These are phyloP conservation scores for Cucumis cinereus DNA, from an alignment of 306 rosid species.

Conservation along the genomic window DNA sequence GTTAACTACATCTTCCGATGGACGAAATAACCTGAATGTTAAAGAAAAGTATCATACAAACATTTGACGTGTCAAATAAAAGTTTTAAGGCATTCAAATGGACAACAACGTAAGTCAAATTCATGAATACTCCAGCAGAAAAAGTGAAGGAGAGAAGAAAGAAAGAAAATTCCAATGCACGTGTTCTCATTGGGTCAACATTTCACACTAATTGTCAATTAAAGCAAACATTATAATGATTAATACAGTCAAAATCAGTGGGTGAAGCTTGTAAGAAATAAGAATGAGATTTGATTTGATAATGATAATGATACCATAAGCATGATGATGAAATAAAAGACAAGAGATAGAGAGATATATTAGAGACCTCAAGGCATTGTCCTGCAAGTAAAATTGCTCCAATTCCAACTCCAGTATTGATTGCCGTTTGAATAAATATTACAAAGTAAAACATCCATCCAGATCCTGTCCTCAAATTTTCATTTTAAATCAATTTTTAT, in stretches of 20 bases:
- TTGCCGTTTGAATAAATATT: constrained; percentile 77
- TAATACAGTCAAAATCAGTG: not conserved
- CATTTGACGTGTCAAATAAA: no score
- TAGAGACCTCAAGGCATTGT: constrained; percentile 47
- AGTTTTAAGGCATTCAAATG: no score
- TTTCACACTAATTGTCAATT: not conserved
- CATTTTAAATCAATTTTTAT: no score
- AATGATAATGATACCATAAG: no score
- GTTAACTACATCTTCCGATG: no score
- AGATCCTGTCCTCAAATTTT: constrained; percentile 38
- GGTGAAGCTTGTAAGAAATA: not conserved
- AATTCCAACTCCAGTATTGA: constrained; percentile 77
- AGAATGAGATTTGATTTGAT: not conserved
- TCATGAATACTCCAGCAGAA: no score
- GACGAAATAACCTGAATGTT: no score
- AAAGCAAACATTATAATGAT: not conserved
- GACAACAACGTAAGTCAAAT: no score
- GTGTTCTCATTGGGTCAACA: not conserved
- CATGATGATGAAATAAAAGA: no score
- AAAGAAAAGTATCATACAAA: no score
- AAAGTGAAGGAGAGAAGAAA: not conserved
- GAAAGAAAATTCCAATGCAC: not conserved
- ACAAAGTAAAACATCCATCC: constrained; percentile 98
- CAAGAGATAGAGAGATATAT: no score
- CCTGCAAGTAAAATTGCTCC: constrained; percentile 79